Base-by-base conservation (phyloP, 805 yeast species). In the Wickerhamiella alocasiicola region DNA sequence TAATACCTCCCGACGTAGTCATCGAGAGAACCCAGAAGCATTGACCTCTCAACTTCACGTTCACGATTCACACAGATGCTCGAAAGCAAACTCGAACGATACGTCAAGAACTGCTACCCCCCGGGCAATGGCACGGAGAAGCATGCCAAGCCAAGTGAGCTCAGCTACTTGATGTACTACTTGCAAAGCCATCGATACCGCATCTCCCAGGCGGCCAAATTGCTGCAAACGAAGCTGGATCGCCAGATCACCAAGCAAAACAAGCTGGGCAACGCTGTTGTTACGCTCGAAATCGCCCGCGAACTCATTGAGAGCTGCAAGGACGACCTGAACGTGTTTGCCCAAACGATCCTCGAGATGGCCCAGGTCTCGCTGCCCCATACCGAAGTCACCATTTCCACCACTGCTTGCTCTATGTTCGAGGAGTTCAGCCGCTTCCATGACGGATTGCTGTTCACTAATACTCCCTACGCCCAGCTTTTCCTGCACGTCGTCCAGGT, bases 21-120 rank as follows among this genome's bases (percentile, higher is more conserved):
- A n/a, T n/a, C n/a, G n/a, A n/a, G n/a, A n/a, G n/a, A n/a, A n/a
- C n/a, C n/a, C n/a, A n/a, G n/a, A n/a, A n/a, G n/a, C n/a, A n/a
- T n/a, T n/a, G n/a, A n/a, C n/a, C n/a, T n/a, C n/a, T n/a, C n/a
- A n/a, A n/a, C n/a, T n/a, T n/a, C n/a, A n/a, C n/a, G n/a, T n/a
- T n/a, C n/a, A n/a, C n/a, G n/a, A n/a, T n/a, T n/a, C n/a, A n/a
- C 9, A 23, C 11, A 23, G 11, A 39, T 31, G 42, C 23, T 39
- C n/a, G 43, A 41, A 16, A 81, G 94, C 2, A 87, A 88, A 57
- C 97, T 87, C 59, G 96, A 87, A 60, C 77, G 82, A 54, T 68
- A 87, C 53, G 81, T 91, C 28, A 71, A 80, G 39, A 94, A 83
- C 59, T 91, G 97, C 64, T 88, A 88, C 58, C 97, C 95, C 5